Percentiles rank a stretch among this genome's conserved stretches.
These are phyloP conservation scores for Penicillium simplicissimum DNA, from an alignment of 495 filamentous ascomycete genomes.

Conservation along the genomic window DNA sequence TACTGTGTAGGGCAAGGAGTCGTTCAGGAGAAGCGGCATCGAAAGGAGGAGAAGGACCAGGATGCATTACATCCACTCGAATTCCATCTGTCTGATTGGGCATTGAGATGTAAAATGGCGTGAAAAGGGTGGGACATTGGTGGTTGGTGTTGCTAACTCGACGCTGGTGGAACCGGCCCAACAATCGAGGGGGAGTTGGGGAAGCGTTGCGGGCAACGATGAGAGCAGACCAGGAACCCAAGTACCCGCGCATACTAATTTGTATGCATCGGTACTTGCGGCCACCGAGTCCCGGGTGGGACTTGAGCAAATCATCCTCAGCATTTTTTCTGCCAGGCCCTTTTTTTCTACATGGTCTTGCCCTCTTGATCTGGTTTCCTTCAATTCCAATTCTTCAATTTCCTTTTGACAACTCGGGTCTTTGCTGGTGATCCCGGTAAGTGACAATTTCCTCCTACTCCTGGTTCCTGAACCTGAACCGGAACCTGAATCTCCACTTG, in stretches of 20 bases:
- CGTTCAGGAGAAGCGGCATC: not conserved
- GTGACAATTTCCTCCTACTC: not conserved
- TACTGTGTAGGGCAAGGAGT: not conserved
- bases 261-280: conserved; percentile 15
- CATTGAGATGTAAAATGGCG: not conserved
- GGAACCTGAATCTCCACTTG: not conserved
- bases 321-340: conserved; percentile 18
- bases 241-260: conserved; percentile 19
- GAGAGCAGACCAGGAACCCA: not conserved
- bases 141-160: not conserved
- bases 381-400: not conserved
- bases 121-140: conserved; percentile 17
- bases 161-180: conserved; percentile 26
- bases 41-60: too few species aligned
- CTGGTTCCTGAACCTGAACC: conserved; percentile 1
- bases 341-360: not conserved
- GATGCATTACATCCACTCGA: not conserved
- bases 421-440: conserved; percentile 23
- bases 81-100: not conserved
- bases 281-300: conserved; percentile 28
- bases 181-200: conserved; percentile 28
- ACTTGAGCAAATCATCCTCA: conserved; percentile 24
- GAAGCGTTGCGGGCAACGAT: conserved; percentile 9
- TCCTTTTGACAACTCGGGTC: conserved; percentile 12
- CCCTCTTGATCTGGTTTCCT: not conserved